Conservation (phyloP, 2,329 filamentous ascomycete species). For the Alternaria brassicae region DNA sequence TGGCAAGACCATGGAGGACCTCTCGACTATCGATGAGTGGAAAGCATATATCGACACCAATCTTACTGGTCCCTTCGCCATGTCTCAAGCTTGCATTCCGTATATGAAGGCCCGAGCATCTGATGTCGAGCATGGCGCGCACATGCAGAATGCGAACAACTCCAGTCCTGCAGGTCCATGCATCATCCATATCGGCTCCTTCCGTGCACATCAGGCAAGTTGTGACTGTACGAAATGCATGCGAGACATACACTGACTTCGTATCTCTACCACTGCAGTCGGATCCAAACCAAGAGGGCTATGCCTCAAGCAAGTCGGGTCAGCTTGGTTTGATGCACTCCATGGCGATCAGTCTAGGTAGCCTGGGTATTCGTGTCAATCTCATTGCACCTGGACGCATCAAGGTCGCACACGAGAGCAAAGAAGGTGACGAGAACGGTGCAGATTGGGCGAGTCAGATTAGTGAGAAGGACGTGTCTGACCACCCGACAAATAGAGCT, state of each 20-base stretch:
- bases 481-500: conserved; percentile 55
- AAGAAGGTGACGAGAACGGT: conserved; percentile 54
- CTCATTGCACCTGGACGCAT: conserved; percentile 57
- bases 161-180: conserved; percentile 50
- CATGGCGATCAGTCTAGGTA: conserved; percentile 57
- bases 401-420: conserved; percentile 58
- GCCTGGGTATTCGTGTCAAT: conserved; percentile 57
- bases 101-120: conserved; percentile 53
- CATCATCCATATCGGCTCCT: conserved; percentile 57
- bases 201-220: conserved; percentile 56
- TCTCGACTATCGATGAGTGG: conserved; percentile 55
- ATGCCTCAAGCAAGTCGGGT: conserved; percentile 61
- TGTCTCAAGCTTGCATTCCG: conserved; percentile 57
- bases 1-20: conserved; percentile 57
- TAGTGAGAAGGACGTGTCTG: conserved; percentile 51
- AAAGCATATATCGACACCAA: conserved; percentile 57
- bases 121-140: conserved; percentile 36
- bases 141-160: conserved; percentile 33
- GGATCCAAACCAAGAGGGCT: conserved; percentile 59
- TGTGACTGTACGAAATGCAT: no score
- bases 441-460: conserved; percentile 48
- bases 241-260: no score
- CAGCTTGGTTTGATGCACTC: conserved; percentile 60
- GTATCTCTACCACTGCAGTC: no score
- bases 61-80: conserved; percentile 56